Percentiles rank a stretch among this genome's conserved stretches.
These are phyloP conservation scores for Colletotrichum navitas DNA, from an alignment of 2,329 filamentous ascomycete genomes.

Conservation along the genomic window DNA sequence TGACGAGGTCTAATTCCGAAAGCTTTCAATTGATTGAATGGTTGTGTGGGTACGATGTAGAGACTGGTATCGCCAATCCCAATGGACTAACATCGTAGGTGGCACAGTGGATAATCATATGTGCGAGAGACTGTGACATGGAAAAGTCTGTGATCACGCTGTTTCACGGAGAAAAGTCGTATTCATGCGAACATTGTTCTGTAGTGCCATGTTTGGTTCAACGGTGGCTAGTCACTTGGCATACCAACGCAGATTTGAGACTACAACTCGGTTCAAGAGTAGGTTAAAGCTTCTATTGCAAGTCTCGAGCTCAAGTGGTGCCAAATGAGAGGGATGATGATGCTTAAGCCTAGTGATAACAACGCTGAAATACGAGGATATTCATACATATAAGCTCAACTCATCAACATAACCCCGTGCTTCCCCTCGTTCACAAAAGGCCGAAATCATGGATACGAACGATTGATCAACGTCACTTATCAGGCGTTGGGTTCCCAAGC, in stretches of 20 bases:
- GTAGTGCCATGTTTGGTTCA: background rate
- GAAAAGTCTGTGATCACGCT: too few species aligned
- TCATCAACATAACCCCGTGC: background rate
- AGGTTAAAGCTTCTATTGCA: background rate
- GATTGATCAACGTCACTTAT: background rate
- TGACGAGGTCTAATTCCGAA: background rate
- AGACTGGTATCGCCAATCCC: background rate
- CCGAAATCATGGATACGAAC: background rate
- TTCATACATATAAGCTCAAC: too few species aligned
- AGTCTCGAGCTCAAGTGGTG: background rate
- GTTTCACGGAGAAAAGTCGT: background rate
- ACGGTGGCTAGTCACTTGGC: background rate
- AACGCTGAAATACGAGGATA: background rate
- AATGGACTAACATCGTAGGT: background rate
- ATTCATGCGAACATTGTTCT: background rate
- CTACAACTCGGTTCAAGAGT: background rate
- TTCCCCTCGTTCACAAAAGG: background rate
- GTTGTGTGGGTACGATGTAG: background rate
- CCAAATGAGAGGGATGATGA: background rate
- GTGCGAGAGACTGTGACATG: background rate
- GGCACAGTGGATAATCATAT: background rate
- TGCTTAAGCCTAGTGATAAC: background rate
- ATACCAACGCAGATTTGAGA: background rate
- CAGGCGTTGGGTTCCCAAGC: background rate
- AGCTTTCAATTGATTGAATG: background rate